Base-by-base conservation (phyloP, 1,284 basidiomycete genomes). In the Leccinum pseudoinsigne region DNA sequence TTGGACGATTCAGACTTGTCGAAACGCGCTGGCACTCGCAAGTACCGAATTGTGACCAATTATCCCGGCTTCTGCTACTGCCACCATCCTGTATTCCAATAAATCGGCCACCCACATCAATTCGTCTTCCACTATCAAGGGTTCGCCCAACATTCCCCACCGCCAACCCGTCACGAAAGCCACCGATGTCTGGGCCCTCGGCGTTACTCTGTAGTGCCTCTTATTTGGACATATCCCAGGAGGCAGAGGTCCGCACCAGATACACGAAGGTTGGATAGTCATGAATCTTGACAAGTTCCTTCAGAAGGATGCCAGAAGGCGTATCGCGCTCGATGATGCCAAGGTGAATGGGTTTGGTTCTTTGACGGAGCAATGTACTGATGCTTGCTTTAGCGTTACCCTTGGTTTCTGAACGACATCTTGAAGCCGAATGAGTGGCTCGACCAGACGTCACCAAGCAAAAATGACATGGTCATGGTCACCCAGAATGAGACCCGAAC, bases 121-220 rank as follows among this genome's bases (percentile, higher is more conserved):
- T 61, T 78, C 80, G 1, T 68, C 68, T 3, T 67, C 69, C 45
- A 74, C 77, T 12, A 69, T 77, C 51, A 75, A 72, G 59, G 69
- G 60, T 63, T 74, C 66, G 9, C 73, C 77, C 31, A 73, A 72
- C 21, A 47, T 66, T 34, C 64, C 62, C 7, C 78, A 77, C 59
- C 83, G 89, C 23, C 88, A 88, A 3, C 83, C 84, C 1, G 92
- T 99, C 67, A 97, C 95, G 45, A 95, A 97, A 74, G 91, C 95
- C 5, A 97, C 98, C 74, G 97, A 99, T 72, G 87, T 99, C n/a
- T 99, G 97, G 97, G 96, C 97, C 1, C 84, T 99, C 6, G 97
- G 97, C n/a, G 92, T 98, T 42, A 99, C 97, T 1, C 81, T 98
- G 12, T 99, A 95, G 78, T 97, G 95, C 72, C 84, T 99, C 54